A percentile compares a stretch with the other conserved stretches of the same genome.
phyloP scores from a whole-genome alignment of 108 stramenopile genomes.

The Nitzschia sp. region DNA sequence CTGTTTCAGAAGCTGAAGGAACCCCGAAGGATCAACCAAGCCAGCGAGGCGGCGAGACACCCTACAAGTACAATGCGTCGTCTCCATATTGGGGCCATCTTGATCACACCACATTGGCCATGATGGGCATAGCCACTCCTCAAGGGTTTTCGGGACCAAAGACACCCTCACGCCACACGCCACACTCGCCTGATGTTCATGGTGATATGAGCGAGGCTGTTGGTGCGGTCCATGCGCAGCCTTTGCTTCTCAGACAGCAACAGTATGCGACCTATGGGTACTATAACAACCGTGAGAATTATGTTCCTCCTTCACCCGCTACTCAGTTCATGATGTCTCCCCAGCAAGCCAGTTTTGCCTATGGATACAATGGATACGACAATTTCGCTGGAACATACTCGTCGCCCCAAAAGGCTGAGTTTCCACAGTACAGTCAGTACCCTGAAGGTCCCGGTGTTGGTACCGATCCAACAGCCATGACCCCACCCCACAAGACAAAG shows the following conservation, averaged over 20 bases:
- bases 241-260: constrained; percentile 32
- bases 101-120: constrained; percentile 43
- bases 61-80: constrained; percentile 32
- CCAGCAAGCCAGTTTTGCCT: constrained; percentile 34
- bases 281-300: constrained; percentile 36
- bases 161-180: constrained; percentile 20
- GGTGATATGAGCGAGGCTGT: neutral
- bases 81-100: constrained; percentile 65
- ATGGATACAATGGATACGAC: constrained; percentile 39
- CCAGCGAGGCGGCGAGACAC: constrained; percentile 11
- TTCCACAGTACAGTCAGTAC: neutral
- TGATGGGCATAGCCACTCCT: constrained; percentile 48
- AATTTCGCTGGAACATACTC: neutral
- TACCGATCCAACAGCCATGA: neutral
- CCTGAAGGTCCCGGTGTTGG: neutral
- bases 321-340: constrained; percentile 69
- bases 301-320: constrained; percentile 56
- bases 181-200: constrained; percentile 14
- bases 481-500: neutral
- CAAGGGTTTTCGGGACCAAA: constrained; percentile 23
- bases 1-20: neutral
- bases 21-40: too few species aligned
- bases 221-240: constrained; percentile 39
- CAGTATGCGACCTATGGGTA: constrained; percentile 35
- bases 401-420: neutral